Base-by-base conservation (phyloP, 805 yeast genomes). In the Schizosaccharomyces japonicus region DNA sequence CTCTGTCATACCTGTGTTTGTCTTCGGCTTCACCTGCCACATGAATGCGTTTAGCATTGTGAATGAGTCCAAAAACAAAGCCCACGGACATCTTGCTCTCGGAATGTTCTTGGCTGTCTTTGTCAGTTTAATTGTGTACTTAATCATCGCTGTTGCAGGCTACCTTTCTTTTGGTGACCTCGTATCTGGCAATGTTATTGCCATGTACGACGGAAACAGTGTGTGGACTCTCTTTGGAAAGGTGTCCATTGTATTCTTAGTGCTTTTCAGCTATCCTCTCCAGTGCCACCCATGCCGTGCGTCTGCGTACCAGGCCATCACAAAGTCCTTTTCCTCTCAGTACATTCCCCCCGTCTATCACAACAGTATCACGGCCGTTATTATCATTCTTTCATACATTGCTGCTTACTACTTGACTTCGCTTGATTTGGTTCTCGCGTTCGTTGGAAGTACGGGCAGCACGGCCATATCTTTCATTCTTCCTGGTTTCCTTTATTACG, bases 11-110 rank as follows among this genome's bases (percentile, higher is more conserved):
- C 92, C 95, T n/a, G 80, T 85, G 52, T 76, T 84, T 54, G 87
- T 87, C 11, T 85, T 87, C 66, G 94, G 95, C 0, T 87, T 76
- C 62, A 87, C 96, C 0, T 90, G 95, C 56, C 95, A 87, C 58
- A 95, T 87, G 60, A 87, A 87, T 63, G 82, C 82, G 83, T 83
- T 82, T 56, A 75, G 94, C 1, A 72, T 85, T 49, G 72, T 84
- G 48, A 87, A 85, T 56, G 96, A 87, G 63, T 69, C 85, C 27
- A 62, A 60, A 28, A 74, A 74, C 53, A 70, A 69, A 51, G 63
- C 78, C 0, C 62, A 71, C n/a, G 50, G 57, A 5, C 65, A 63
- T 30, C 64, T 75, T 51, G 62, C 66, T 49, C 60, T 56, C 17
- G 67, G 81, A 33, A 70, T 77, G 21, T 50, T 60, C 17, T 52